These are phyloP conservation scores for Syncephalastrum racemosum DNA, from an alignment of 371 early-diverging fungal species.

Conservation along the genomic window DNA sequence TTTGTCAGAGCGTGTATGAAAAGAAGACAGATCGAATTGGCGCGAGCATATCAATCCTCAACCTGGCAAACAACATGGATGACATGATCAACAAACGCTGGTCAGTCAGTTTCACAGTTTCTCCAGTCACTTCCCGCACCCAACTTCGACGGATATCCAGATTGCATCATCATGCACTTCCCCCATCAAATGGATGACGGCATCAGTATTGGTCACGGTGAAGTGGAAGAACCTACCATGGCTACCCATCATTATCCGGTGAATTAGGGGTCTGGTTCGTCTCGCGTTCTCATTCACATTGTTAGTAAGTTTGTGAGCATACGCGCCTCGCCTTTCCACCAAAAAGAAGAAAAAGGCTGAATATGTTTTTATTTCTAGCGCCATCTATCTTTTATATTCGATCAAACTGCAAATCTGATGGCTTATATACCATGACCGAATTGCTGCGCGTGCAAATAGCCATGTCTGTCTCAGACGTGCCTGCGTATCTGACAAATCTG, in stretches of 20 bases:
- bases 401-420: slow-evolving; percentile 26
- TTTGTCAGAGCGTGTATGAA: slow-evolving; percentile 9
- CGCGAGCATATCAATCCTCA: slow-evolving; percentile 5
- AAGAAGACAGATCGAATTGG: slow-evolving; percentile 3
- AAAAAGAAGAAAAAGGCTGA: slow-evolving; percentile 17
- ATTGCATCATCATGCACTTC: slow-evolving; percentile 24
- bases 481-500: slow-evolving; percentile 22
- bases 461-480: slow-evolving; percentile 23
- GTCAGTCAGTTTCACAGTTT: slow-evolving; percentile 22
- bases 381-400: slow-evolving; percentile 24
- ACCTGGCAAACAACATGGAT: slow-evolving; percentile 17
- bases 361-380: slow-evolving; percentile 19
- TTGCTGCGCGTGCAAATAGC: slow-evolving; percentile 16
- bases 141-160: slow-evolving; percentile 17
- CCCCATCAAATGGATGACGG: slow-evolving; percentile 22
- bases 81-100: slow-evolving; percentile 17
- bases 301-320: slow-evolving; percentile 21
- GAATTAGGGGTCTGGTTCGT: slow-evolving; percentile 25
- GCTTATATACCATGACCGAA: slow-evolving; percentile 27
- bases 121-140: slow-evolving; percentile 19
- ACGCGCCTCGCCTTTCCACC: not conserved
- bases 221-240: slow-evolving; percentile 20
- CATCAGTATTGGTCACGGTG: slow-evolving; percentile 19
- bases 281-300: slow-evolving; percentile 22
- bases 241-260: slow-evolving; percentile 23